These are phyloP conservation scores for Tephrocybe rancida DNA, from an alignment of 768 basidiomycete genomes.

Conservation along the genomic window DNA sequence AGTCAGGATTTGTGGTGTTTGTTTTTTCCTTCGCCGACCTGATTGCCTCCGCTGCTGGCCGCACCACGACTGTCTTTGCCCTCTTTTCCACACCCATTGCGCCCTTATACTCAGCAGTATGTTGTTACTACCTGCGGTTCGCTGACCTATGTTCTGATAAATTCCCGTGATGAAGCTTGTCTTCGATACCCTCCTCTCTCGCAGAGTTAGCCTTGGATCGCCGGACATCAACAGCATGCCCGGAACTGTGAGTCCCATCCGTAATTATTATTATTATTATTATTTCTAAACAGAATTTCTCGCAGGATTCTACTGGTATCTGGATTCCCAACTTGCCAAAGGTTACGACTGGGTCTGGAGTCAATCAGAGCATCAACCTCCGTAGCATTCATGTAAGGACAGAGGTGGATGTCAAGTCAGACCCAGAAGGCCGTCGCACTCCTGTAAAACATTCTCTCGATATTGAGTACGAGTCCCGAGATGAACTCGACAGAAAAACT, in stretches of 20 bases:
- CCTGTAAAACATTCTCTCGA: background rate
- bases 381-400: slow-evolving; percentile 20
- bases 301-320: slow-evolving; percentile 7
- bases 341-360: background rate
- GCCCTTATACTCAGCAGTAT: slow-evolving; percentile 43
- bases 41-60: slow-evolving; percentile 27
- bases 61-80: slow-evolving; percentile 31
- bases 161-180: background rate
- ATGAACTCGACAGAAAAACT: background rate
- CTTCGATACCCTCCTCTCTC: slow-evolving; percentile 19
- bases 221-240: slow-evolving; percentile 5
- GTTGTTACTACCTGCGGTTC: slow-evolving; percentile 11
- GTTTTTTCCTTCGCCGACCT: slow-evolving; percentile 37
- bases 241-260: background rate
- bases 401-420: slow-evolving; percentile 11
- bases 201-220: slow-evolving; percentile 10
- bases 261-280: background rate
- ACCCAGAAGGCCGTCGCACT: background rate
- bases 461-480: background rate
- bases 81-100: slow-evolving; percentile 43
- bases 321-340: slow-evolving; percentile 11
- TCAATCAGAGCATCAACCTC: slow-evolving; percentile 21
- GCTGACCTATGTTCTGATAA: no score
- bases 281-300: background rate
- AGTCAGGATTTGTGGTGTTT: slow-evolving; percentile 36